Evolutionary conservation across 1,284 basidiomycete species (phyloP).

Genomic region (Rugosomyces carneus): DNA sequence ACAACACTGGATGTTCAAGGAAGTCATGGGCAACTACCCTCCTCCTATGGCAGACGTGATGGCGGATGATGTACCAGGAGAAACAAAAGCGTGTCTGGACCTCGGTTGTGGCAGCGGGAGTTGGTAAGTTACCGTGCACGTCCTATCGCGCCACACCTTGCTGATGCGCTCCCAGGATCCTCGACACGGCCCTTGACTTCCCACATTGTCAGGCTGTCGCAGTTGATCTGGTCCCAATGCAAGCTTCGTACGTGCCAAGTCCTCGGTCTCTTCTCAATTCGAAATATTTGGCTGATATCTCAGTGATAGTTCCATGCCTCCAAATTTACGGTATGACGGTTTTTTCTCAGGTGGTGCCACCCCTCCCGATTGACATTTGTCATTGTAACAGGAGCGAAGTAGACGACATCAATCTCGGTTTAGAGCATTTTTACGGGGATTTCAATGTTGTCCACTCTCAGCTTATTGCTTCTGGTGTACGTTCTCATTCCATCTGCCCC

Average conservation of each 20-base stretch:
- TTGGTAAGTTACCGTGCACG: conserved; percentile 42
- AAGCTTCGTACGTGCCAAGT: conserved; percentile 44
- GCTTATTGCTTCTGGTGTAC: conserved; percentile 63
- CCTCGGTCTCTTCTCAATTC: conserved; percentile 4
- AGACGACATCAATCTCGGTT: conserved; percentile 76
- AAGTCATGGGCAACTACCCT: conserved; percentile 61
- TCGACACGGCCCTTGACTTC: conserved; percentile 66
- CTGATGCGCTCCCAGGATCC: conserved; percentile 56
- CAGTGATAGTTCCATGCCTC: conserved; percentile 48
- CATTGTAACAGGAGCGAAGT: conserved; percentile 56
- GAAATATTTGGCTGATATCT: conserved; percentile 7
- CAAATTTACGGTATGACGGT: conserved; percentile 56
- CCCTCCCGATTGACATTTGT: conserved; percentile 4
- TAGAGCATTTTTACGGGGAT: conserved; percentile 71
- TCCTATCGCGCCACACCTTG: conserved; percentile 50
- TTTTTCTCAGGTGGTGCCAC: conserved; percentile 8
- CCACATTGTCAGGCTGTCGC: conserved; percentile 63
- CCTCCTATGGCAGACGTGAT: conserved; percentile 50
- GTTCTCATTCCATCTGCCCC: conserved; percentile 20
- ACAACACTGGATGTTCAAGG: conserved; percentile 60
- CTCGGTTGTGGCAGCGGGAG: conserved; percentile 73
- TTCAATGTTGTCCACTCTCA: conserved; percentile 72
- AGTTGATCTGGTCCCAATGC: conserved; percentile 74
- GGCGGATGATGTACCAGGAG: conserved; percentile 48
- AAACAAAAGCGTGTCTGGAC: conserved; percentile 62